Conservation (phyloP, 192 early-diverging fungal species). For the Rhizophagus sp. region DNA sequence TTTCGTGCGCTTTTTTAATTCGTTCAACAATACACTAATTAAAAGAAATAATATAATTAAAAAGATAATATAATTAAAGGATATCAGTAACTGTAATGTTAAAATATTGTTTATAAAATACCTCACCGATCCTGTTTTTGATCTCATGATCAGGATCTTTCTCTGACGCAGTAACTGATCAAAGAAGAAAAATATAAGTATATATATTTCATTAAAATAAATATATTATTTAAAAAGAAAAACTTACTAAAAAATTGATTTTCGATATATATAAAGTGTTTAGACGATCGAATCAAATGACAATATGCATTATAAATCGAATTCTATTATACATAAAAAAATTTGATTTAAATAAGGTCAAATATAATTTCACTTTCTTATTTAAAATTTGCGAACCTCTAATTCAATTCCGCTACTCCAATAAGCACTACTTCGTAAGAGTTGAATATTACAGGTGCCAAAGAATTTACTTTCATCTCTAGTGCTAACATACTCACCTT, state of each 20-base stretch:
- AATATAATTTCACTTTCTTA: neutral
- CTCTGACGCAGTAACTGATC: conserved; percentile 49
- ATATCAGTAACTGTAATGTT: neutral
- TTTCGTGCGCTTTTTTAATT: conserved; percentile 69
- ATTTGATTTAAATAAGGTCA: neutral
- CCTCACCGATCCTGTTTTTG: conserved; percentile 79
- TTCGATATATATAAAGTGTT: conserved; percentile 92
- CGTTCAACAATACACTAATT: conserved; percentile 67
- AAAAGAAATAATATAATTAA: neutral
- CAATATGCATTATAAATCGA: conserved; percentile 87
- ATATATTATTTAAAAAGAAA: neutral
- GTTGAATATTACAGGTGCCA: conserved; percentile 69
- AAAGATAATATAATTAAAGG: neutral
- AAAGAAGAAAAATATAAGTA: neutral
- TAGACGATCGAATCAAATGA: conserved; percentile 67
- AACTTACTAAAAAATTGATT: conserved; percentile 89
- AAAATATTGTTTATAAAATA: neutral
- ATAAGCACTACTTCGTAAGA: conserved; percentile 66
- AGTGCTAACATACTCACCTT: conserved; percentile 53
- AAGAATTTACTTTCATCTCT: conserved; percentile 7
- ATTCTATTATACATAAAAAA: conserved; percentile 39
- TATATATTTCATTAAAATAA: neutral
- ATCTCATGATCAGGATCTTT: conserved; percentile 48
- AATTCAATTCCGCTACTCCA: conserved; percentile 73
- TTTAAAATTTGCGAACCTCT: conserved; percentile 35